Evolutionary conservation across 2,329 filamentous ascomycete genomes (phyloP), one percentile per base, ranked within the genome.

Genomic region (Alternaria dauci): DNA sequence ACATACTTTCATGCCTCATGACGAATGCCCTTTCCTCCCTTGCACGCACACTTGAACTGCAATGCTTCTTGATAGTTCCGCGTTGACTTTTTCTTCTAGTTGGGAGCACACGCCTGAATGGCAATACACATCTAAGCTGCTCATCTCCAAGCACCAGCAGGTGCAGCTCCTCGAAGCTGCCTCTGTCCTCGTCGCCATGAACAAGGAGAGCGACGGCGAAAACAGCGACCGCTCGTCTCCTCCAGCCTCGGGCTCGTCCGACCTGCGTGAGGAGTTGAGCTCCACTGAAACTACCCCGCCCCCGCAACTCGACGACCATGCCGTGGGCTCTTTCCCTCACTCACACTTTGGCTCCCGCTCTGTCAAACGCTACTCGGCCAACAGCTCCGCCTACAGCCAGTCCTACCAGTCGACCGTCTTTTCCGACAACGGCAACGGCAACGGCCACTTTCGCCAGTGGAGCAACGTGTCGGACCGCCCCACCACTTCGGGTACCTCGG

Each of bases 81-180:
- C 64, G 72, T 77, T 77, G 73, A 75, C 73, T 71, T 71, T 71
- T 69, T 70, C 36, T 47, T 76, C 76, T 88, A 99, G 94, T 86
- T 99, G 95, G 95, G 95, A 99, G 84, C 95, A 99, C 82, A 96
- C 96, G 79, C 94, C 95, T 70, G 93, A 97, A 83, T 99, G 95
- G 95, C 92, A 94, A 53, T 90, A 91, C 78, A 99, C 95, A 57
- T 98, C 95, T 71, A 98, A 98, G 83, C 86, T 98, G 77, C 89
- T 98, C 78, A 98, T 99, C 73, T 98, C 94, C 72, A 99, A 99
- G 86, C 95, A 99, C 80, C 95, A 99, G 82, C 95, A 99, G 83
- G 95, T 99, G 54, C 95, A 99, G 80, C 87, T 99, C 62, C 87
- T 99, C 61, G 95, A 99, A 81, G 95, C 95, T 41, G 95, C 95